These are phyloP conservation scores for Raphanus sativus DNA, from an alignment of 345 rosid species.

Conservation along the genomic window DNA sequence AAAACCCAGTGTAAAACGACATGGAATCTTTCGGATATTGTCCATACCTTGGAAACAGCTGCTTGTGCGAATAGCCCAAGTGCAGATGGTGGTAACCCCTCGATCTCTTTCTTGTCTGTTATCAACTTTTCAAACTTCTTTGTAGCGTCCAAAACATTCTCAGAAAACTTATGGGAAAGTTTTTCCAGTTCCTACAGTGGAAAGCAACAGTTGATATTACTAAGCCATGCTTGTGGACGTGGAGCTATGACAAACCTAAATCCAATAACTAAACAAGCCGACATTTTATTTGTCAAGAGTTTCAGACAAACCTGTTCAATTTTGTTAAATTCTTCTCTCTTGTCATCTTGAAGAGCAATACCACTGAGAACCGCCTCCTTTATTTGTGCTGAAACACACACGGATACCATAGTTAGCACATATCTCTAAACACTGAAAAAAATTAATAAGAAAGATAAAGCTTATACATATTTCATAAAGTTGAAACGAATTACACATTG, in stretches of 20 bases:
- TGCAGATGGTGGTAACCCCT: slow-evolving; percentile 88
- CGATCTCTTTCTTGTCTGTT: slow-evolving; percentile 77
- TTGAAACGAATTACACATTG: background rate
- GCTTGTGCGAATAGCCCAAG: slow-evolving; percentile 89
- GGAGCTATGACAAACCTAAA: slow-evolving; percentile 1
- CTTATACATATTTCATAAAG: background rate
- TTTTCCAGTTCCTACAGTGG: slow-evolving; percentile 70
- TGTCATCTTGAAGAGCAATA: slow-evolving; percentile 83
- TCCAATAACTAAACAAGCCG: slow-evolving; percentile 7
- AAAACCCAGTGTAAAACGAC: background rate
- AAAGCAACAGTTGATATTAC: background rate
- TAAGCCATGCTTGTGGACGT: background rate
- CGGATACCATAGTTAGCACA: slow-evolving; percentile 24
- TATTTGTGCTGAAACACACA: slow-evolving; percentile 60
- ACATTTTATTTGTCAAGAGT: background rate
- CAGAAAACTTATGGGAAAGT: slow-evolving; percentile 73
- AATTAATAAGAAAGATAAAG: background rate
- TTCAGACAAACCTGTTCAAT: slow-evolving; percentile 72
- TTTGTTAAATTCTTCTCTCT: slow-evolving; percentile 87
- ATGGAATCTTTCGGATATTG: slow-evolving; percentile 10
- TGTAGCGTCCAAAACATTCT: slow-evolving; percentile 91
- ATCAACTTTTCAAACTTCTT: slow-evolving; percentile 84
- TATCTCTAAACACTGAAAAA: background rate
- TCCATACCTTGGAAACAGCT: slow-evolving; percentile 75
- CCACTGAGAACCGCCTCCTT: slow-evolving; percentile 93